A percentile compares a stretch with the other conserved stretches of the same genome.
Conservation (phyloP, 352 stramenopile species). For the Phytophthora boehmeriae region DNA sequence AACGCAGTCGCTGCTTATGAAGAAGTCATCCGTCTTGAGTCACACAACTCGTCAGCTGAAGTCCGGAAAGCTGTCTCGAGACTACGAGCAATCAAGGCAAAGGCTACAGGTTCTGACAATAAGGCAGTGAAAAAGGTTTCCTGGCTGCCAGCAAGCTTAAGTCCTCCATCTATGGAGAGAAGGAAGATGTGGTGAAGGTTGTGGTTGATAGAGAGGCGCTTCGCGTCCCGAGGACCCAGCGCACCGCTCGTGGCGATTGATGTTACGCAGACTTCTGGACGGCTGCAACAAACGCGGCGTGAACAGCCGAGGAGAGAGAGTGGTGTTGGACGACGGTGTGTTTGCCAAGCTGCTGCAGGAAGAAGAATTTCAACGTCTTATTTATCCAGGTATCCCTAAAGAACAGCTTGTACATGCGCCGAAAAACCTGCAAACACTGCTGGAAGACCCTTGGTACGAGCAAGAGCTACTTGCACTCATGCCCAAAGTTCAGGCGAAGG, state of each 20-base stretch:
- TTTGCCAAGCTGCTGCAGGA: constrained; percentile 79
- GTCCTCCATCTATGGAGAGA: constrained; percentile 66
- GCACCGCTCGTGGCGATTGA: constrained; percentile 61
- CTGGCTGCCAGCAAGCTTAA: constrained; percentile 38
- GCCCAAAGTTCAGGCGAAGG: constrained; percentile 82
- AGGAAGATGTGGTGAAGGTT: constrained; percentile 47
- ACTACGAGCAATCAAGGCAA: constrained; percentile 37
- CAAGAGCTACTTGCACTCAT: constrained; percentile 78
- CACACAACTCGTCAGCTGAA: constrained; percentile 22
- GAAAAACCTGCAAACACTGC: constrained; percentile 70
- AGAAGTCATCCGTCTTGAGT: constrained; percentile 69
- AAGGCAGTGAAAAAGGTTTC: constrained; percentile 52
- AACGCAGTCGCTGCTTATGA: constrained; percentile 84
- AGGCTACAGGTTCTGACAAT: constrained; percentile 14
- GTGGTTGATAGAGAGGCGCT: constrained; percentile 23
- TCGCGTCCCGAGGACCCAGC: constrained; percentile 37
- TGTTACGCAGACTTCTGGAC: constrained; percentile 66
- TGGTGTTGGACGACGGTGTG: constrained; percentile 79
- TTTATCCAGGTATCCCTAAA: constrained; percentile 81
- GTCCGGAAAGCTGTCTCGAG: constrained; percentile 65
- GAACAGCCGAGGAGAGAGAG: constrained; percentile 58
- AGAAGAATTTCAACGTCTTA: constrained; percentile 72
- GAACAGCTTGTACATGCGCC: constrained; percentile 71
- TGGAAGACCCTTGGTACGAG: constrained; percentile 85
- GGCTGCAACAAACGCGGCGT: constrained; percentile 60